A percentile compares a stretch with the other conserved stretches of the same genome.
Conservation (phyloP, 345 rosid genomes). For the Gossypium anomalum region DNA sequence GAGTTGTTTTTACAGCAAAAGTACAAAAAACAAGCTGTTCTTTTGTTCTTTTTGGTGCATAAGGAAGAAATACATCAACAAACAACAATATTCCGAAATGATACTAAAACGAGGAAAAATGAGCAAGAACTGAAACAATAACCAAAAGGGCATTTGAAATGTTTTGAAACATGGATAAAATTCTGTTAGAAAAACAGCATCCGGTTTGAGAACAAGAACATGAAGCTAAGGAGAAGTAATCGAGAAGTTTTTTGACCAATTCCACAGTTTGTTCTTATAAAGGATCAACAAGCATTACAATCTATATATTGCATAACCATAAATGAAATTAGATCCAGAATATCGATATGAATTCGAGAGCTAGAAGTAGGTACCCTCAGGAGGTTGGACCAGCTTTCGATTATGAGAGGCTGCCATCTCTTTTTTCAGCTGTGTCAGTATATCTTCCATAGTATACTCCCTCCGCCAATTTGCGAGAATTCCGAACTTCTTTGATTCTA, state of each 20-base stretch:
- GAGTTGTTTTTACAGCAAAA: too few species aligned
- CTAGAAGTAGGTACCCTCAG: conserved; percentile 81
- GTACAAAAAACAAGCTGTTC: too few species aligned
- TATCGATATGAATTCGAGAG: conserved; percentile 14
- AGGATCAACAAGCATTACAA: conserved; percentile 38
- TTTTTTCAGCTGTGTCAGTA: conserved; percentile 66
- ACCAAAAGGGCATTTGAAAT: background rate
- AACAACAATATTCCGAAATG: background rate
- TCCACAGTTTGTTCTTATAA: conserved; percentile 33
- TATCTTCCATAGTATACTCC: conserved; percentile 76
- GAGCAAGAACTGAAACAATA: background rate
- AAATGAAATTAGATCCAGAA: conserved; percentile 27
- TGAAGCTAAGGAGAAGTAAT: conserved; percentile 29
- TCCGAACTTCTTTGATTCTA: conserved; percentile 67
- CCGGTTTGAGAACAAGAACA: conserved; percentile 25
- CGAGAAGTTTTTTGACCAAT: conserved; percentile 33
- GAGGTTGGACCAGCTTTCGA: conserved; percentile 80
- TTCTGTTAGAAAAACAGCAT: background rate
- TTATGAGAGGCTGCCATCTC: conserved; percentile 71
- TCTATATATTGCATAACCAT: conserved; percentile 35
- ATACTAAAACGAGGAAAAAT: background rate
- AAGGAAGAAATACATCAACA: background rate
- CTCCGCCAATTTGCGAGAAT: conserved; percentile 72
- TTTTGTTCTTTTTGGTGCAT: background rate
- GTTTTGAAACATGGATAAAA: background rate